Base-by-base conservation (phyloP, 257 asterid genomes). In the Primulina huaijiensis region DNA sequence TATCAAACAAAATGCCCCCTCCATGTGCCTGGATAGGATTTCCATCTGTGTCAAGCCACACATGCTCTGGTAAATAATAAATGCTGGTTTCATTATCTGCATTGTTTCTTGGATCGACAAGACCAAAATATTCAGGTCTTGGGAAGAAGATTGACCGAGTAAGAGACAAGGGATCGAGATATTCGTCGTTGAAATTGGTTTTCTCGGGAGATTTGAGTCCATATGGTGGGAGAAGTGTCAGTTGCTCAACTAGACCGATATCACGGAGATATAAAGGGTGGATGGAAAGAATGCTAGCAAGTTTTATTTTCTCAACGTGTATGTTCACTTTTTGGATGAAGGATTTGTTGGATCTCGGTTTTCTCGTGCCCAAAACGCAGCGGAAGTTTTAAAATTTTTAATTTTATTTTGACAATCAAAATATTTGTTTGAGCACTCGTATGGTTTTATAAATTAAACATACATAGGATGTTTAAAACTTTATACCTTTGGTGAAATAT, bases 21-120 rank as follows among this genome's bases (percentile, higher is more conserved):
- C 95, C 95, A 67, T 86, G 96, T 25, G 92, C 96, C 35, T 86
- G 89, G 50, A 90, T 88, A 0, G 92, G 90, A 20, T 86, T 81
- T 5, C 92, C 95, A 52, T 79, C 85, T 4, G 87, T 83, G 30
- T 90, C 96, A 21, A 88, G 80, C 96, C 96, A 90, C 16, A 76
- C 57, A 52, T 79, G 73, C 0, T 87, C 95, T 0, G 95, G 91
- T 52, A 76, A 70, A 64, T 71, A 82, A 70, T 73, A 70, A 17
- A 40, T 10, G 58, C 58, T 4, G 43, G 35, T 50, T 3, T 64
- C 71, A 29, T 60, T 68, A 25, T 73, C 60, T 19, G 46, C 60
- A 23, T 52, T 64, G 66, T 70, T 72, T 62, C 82, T 77, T 11
- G 91, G 87, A 78, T 85, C 86, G 10, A 89, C 21, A 16, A 79